Evolutionary conservation across 306 rosid species (phyloP).

Genomic region (Styphnolobium japonicum): DNA sequence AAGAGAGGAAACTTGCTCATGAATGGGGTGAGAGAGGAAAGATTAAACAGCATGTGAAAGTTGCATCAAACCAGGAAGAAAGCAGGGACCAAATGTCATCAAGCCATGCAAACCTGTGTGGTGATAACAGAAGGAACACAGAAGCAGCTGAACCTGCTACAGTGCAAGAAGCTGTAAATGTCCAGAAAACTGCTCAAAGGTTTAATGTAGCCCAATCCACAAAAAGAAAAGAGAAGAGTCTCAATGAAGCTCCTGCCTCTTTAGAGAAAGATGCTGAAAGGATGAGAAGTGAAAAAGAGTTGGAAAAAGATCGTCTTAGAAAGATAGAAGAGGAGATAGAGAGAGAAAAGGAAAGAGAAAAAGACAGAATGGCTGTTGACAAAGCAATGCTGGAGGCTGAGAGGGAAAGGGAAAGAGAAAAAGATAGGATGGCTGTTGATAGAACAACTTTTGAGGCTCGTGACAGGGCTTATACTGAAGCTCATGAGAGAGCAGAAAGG

Average conservation of each 20-base stretch:
- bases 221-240: slow-evolving; percentile 48
- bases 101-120: slow-evolving; percentile 29
- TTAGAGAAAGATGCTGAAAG: slow-evolving; percentile 61
- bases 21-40: slow-evolving; percentile 45
- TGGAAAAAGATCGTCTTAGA: slow-evolving; percentile 66
- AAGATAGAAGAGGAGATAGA: slow-evolving; percentile 85
- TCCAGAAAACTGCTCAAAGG: slow-evolving; percentile 38
- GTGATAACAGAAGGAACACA: slow-evolving; percentile 38
- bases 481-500: slow-evolving; percentile 73
- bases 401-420: slow-evolving; percentile 95
- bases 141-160: slow-evolving; percentile 34
- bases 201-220: slow-evolving; percentile 40
- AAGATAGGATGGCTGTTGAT: slow-evolving; percentile 85
- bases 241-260: slow-evolving; percentile 31
- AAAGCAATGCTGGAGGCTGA: slow-evolving; percentile 70
- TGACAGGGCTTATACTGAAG: slow-evolving; percentile 59
- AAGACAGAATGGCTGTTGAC: slow-evolving; percentile 90
- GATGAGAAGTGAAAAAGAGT: slow-evolving; percentile 56
- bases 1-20: slow-evolving; percentile 41
- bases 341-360: slow-evolving; percentile 82
- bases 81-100: slow-evolving; percentile 28
- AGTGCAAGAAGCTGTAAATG: slow-evolving; percentile 39
- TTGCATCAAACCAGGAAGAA: slow-evolving; percentile 31
- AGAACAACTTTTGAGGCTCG: slow-evolving; percentile 74
- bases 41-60: slow-evolving; percentile 30